These are phyloP conservation scores for Saccharomycopsis lassenensis DNA, from an alignment of 805 yeast genomes.

Conservation along the genomic window DNA sequence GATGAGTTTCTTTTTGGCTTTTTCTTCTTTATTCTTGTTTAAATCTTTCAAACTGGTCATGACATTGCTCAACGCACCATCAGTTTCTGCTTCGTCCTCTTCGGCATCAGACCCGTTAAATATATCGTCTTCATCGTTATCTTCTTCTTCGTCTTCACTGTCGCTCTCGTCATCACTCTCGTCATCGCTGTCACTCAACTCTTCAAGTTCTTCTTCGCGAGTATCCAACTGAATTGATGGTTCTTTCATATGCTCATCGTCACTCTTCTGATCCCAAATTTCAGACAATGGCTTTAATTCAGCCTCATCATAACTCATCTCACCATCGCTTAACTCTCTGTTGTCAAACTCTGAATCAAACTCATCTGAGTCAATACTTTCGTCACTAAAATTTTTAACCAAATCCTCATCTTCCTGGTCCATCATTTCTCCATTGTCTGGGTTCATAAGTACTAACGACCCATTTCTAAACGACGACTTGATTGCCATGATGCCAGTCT, in stretches of 20 bases:
- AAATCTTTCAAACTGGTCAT: slow-evolving; percentile 30
- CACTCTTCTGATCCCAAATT: slow-evolving; percentile 78
- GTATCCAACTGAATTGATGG: slow-evolving; percentile 14
- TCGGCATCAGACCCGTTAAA: slow-evolving; percentile 19
- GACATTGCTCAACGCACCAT: slow-evolving; percentile 37
- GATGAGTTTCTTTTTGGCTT: slow-evolving; percentile 35
- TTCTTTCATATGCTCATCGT: slow-evolving; percentile 25
- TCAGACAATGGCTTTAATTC: slow-evolving; percentile 72
- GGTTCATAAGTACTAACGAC: slow-evolving; percentile 14
- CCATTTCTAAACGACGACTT: slow-evolving; percentile 15
- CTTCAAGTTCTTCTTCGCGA: slow-evolving; percentile 17
- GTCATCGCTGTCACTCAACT: slow-evolving; percentile 4
- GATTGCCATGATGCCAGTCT: slow-evolving; percentile 9
- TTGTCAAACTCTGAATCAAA: slow-evolving; percentile 17
- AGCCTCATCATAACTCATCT: slow-evolving; percentile 40
- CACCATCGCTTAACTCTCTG: slow-evolving; percentile 8
- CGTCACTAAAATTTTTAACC: slow-evolving; percentile 15
- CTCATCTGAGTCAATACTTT: slow-evolving; percentile 17
- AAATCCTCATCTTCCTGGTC: slow-evolving; percentile 13
- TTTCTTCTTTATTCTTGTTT: slow-evolving; percentile 24
- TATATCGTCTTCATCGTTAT: slow-evolving; percentile 19
- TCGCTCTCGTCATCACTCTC: slow-evolving; percentile 1
- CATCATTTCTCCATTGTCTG: slow-evolving; percentile 13
- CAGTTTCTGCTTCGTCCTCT: slow-evolving; percentile 21
- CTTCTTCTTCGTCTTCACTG: slow-evolving; percentile 21